Conservation (phyloP, 2,329 filamentous ascomycete species). For the Diplodia seriata region DNA sequence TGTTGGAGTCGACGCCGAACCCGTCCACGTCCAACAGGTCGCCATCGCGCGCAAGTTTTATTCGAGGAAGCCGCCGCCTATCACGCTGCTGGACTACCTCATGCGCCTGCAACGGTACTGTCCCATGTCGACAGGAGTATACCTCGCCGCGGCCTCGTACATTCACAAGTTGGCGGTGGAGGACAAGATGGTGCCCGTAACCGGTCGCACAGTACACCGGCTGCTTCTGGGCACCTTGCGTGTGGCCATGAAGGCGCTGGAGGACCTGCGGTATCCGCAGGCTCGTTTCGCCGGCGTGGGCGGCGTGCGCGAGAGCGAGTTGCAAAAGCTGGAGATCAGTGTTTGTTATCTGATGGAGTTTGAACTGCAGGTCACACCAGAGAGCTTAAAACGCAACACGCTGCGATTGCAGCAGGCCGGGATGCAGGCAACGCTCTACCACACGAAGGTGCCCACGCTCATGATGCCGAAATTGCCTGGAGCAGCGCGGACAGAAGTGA, state of each 20-base stretch:
- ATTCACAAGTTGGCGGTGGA: slow-evolving; percentile 81
- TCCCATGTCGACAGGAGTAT: slow-evolving; percentile 91
- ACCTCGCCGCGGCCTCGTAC: slow-evolving; percentile 86
- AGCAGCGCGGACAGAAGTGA: slow-evolving; percentile 25
- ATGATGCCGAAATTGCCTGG: slow-evolving; percentile 43
- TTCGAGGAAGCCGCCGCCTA: slow-evolving; percentile 83
- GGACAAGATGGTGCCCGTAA: slow-evolving; percentile 78
- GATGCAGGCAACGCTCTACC: slow-evolving; percentile 47
- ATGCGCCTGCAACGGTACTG: slow-evolving; percentile 87
- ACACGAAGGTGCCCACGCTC: slow-evolving; percentile 43
- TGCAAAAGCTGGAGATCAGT: slow-evolving; percentile 85
- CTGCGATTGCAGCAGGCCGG: slow-evolving; percentile 47
- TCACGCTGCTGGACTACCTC: slow-evolving; percentile 84
- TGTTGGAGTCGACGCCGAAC: slow-evolving; percentile 70
- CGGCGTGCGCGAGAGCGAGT: slow-evolving; percentile 80
- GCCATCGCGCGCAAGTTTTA: slow-evolving; percentile 93
- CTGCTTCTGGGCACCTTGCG: slow-evolving; percentile 82
- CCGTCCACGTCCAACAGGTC: slow-evolving; percentile 77
- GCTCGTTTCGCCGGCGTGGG: slow-evolving; percentile 84
- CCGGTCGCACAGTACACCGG: slow-evolving; percentile 83
- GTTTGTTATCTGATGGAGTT: slow-evolving; percentile 56
- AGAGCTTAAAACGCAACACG: slow-evolving; percentile 46
- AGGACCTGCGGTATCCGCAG: slow-evolving; percentile 89
- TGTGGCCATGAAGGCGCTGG: slow-evolving; percentile 93
- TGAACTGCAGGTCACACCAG: slow-evolving; percentile 48